Evolutionary conservation across 768 basidiomycete genomes (phyloP).

Genomic region (Rhodotorula paludigena): DNA sequence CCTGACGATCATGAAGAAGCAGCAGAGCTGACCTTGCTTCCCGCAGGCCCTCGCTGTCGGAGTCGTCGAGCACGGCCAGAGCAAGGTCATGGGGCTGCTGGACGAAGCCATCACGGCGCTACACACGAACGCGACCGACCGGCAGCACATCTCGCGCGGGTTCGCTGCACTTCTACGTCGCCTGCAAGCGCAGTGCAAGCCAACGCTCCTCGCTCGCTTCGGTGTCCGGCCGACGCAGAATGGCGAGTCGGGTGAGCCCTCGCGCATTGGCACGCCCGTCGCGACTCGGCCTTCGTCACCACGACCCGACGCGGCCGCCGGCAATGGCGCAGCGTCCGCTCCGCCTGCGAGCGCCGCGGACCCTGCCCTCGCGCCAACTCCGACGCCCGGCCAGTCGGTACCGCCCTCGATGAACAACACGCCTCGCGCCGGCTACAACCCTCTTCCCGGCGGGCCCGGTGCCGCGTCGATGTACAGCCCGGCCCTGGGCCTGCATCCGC

Average conservation of each 20-base stretch:
- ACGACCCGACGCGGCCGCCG: neutral
- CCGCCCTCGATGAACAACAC: neutral
- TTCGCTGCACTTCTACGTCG: conserved; percentile 33
- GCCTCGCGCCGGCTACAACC: neutral
- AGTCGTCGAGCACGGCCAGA: conserved; percentile 35
- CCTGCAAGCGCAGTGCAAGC: conserved; percentile 34
- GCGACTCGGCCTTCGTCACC: neutral
- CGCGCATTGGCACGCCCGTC: neutral
- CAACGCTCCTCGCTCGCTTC: conserved; percentile 30
- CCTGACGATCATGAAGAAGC: no score
- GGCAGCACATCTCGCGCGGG: conserved; percentile 26
- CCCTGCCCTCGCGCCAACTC: neutral
- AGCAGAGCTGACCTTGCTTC: no score
- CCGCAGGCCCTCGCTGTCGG: conserved; percentile 34
- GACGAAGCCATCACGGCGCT: conserved; percentile 28
- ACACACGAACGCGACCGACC: conserved; percentile 20
- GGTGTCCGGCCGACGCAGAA: conserved; percentile 12
- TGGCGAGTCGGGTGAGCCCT: neutral
- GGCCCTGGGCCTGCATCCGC: neutral
- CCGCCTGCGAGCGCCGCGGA: neutral
- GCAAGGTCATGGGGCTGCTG: conserved; percentile 26
- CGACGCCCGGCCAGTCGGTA: neutral
- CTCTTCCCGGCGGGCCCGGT: neutral
- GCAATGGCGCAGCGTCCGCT: neutral
- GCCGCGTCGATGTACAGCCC: neutral